phyloP scores from a whole-genome alignment of 495 filamentous ascomycete species.

The Lasiosphaeria ovina region DNA sequence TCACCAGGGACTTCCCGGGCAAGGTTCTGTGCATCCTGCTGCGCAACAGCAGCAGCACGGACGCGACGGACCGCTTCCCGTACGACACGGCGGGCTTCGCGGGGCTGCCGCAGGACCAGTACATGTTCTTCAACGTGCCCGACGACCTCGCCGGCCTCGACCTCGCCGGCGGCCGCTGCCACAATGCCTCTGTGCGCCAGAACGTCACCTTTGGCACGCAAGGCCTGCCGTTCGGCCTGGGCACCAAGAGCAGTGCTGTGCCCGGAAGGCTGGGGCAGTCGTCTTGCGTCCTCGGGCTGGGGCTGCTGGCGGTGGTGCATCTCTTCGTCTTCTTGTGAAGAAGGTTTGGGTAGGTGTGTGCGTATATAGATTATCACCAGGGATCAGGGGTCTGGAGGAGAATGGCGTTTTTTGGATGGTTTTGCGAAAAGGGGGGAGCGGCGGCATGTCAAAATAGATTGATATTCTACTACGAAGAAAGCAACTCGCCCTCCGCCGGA shows the following conservation, averaged over 20 bases:
- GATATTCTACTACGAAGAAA: too few species aligned
- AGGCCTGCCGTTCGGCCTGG: constrained; percentile 51
- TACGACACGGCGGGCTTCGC: constrained; percentile 74
- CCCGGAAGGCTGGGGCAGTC: not conserved
- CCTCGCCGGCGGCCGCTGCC: constrained; percentile 66
- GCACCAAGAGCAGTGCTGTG: not conserved
- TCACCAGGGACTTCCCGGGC: constrained; percentile 57
- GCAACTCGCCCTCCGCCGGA: too few species aligned
- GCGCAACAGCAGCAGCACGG: constrained; percentile 69
- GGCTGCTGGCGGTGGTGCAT: not conserved
- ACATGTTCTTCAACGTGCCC: constrained; percentile 75
- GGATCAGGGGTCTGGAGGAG: too few species aligned
- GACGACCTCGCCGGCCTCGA: constrained; percentile 68
- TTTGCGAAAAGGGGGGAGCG: too few species aligned
- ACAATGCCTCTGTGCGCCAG: constrained; percentile 60
- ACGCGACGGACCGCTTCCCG: constrained; percentile 60
- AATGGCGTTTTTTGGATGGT: too few species aligned
- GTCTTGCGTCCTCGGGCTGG: not conserved
- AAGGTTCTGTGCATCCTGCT: constrained; percentile 79
- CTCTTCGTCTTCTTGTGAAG: not conserved
- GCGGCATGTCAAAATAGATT: too few species aligned
- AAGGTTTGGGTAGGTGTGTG: not conserved
- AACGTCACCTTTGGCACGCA: constrained; percentile 70
- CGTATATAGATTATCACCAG: not conserved
- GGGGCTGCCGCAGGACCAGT: constrained; percentile 56